Evolutionary conservation across 108 stramenopile species (phyloP).

Genomic region (Skeletonema potamos): DNA sequence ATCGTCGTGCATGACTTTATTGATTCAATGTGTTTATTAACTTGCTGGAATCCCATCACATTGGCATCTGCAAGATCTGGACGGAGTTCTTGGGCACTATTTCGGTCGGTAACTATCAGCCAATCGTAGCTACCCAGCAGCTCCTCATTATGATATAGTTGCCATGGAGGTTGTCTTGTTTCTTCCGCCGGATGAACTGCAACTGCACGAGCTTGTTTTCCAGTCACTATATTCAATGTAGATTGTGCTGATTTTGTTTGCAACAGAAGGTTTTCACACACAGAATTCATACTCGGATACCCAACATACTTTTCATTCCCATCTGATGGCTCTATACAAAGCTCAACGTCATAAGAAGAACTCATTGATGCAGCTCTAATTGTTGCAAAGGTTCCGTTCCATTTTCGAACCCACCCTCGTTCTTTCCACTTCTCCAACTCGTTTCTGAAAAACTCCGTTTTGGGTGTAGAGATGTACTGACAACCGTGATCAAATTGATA

Average conservation of each 20-base stretch:
- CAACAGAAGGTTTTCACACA: slow-evolving; percentile 22
- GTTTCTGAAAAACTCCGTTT: slow-evolving; percentile 23
- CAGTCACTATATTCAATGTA: slow-evolving; percentile 8
- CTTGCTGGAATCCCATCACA: slow-evolving; percentile 6
- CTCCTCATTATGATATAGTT: slow-evolving; percentile 9
- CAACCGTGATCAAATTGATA: slow-evolving; percentile 44
- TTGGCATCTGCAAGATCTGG: slow-evolving; percentile 12
- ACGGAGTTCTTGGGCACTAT: slow-evolving; percentile 16
- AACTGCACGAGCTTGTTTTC: slow-evolving; percentile 20
- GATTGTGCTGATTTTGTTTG: slow-evolving; percentile 6
- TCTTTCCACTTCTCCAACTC: slow-evolving; percentile 21
- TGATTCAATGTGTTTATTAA: slow-evolving; percentile 10
- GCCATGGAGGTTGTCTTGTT: slow-evolving; percentile 5
- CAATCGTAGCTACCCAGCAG: slow-evolving; percentile 34
- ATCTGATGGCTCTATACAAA: background rate
- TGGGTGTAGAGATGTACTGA: slow-evolving; percentile 30
- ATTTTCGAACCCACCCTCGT: slow-evolving; percentile 21
- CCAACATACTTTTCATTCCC: slow-evolving; percentile 30
- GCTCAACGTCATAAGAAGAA: background rate
- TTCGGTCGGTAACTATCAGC: slow-evolving; percentile 37
- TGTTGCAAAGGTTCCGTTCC: slow-evolving; percentile 24
- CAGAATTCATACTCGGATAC: slow-evolving; percentile 26
- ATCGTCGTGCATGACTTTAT: slow-evolving; percentile 20
- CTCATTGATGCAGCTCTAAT: background rate
- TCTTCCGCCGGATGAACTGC: background rate